Conservation (phyloP, 2,329 filamentous ascomycete species). For the Venturia aucupariae region DNA sequence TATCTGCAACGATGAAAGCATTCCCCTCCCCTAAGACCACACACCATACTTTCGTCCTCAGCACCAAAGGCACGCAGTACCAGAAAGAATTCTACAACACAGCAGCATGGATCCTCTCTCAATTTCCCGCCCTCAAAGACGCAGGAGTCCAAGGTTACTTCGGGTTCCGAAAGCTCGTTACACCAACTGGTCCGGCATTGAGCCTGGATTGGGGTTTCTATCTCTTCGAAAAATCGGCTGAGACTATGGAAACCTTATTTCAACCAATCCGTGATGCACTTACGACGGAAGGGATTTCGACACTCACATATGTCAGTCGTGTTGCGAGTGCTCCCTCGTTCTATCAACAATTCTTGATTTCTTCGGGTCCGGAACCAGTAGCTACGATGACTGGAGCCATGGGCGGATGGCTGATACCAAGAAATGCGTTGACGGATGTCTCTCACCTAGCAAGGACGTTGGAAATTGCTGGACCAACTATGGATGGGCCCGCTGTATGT, state of each 20-base stretch:
- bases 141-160: conserved; percentile 9
- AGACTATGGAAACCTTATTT: not conserved
- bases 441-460: not conserved
- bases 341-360: conserved; percentile 1
- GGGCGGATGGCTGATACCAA: not conserved
- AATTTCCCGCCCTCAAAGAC: conserved; percentile 13
- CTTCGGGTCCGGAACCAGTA: not conserved
- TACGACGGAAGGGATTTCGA: not conserved
- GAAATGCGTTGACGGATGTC: conserved; percentile 3
- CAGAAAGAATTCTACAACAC: conserved; percentile 5
- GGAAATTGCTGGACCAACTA: conserved; percentile 7
- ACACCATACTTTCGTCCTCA: not conserved
- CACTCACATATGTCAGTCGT: not conserved
- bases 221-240: not conserved
- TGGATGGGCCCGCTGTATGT: not conserved
- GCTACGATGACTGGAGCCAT: not conserved
- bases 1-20: conserved; percentile 28
- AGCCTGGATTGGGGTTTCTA: conserved; percentile 4
- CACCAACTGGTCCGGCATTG: not conserved
- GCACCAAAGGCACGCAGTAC: not conserved
- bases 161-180: not conserved
- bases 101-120: conserved; percentile 1
- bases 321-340: conserved; percentile 2
- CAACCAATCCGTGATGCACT: not conserved
- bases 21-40: conserved; percentile 7